A percentile compares a stretch with the other conserved stretches of the same genome.
Conservation (phyloP, 768 basidiomycete species). For the Hirschioporus abietinus region DNA sequence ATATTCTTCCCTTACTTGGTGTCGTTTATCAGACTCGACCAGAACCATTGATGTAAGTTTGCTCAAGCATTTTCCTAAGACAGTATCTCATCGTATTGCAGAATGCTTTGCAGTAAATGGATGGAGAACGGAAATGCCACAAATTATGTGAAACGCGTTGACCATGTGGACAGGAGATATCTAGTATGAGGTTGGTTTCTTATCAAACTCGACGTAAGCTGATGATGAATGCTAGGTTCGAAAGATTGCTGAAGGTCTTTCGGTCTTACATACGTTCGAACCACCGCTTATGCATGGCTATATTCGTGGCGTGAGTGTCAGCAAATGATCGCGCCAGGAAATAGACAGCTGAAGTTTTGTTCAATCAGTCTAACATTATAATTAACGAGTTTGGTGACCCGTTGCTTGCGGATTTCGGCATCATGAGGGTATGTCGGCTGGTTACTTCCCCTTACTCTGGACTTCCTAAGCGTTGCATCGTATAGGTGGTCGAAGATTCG, state of each 20-base stretch:
- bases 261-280: not conserved
- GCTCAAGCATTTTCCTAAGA: not conserved
- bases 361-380: not conserved
- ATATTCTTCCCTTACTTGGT: constrained; percentile 53
- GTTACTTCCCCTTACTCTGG: not conserved
- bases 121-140: not conserved
- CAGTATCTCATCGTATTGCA: not conserved
- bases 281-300: constrained; percentile 1
- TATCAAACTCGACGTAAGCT: not conserved
- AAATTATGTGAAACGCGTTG: not conserved
- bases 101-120: not conserved
- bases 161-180: not conserved
- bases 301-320: not conserved
- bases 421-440: not conserved
- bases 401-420: constrained; percentile 1
- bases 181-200: not conserved
- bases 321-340: not conserved
- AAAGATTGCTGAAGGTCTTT: not conserved
- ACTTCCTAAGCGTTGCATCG: not conserved
- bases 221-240: not conserved
- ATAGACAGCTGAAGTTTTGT: not conserved
- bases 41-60: constrained; percentile 23
- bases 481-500: not conserved
- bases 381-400: not conserved
- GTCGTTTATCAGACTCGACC: constrained; percentile 17